A percentile compares a stretch with the other conserved stretches of the same genome.
phyloP scores from a whole-genome alignment of 2,329 filamentous ascomycete species.

The Hypoxylon sp. region DNA sequence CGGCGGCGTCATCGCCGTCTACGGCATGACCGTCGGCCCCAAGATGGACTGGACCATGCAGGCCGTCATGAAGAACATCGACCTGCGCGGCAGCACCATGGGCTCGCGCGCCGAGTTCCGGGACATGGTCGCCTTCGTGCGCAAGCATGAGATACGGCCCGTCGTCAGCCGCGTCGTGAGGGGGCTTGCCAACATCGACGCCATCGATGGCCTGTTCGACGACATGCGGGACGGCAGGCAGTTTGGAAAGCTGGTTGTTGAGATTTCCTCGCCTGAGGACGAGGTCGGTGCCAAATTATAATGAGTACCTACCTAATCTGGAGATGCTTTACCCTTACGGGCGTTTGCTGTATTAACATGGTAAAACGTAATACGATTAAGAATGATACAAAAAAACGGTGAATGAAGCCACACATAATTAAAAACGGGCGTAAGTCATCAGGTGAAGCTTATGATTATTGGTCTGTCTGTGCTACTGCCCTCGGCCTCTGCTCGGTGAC shows the following conservation, averaged over 20 bases:
- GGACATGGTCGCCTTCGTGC: constrained; percentile 90
- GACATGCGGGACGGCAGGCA: constrained; percentile 87
- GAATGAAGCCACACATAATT: no score
- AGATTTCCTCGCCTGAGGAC: constrained; percentile 59
- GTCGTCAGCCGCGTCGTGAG: constrained; percentile 78
- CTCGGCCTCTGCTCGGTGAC: constrained; percentile 16
- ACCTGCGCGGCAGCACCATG: constrained; percentile 89
- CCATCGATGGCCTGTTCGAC: constrained; percentile 82
- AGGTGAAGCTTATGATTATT: constrained; percentile 1
- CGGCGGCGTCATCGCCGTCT: constrained; percentile 84
- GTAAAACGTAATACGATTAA: no score
- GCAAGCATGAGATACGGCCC: constrained; percentile 75
- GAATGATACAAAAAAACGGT: no score
- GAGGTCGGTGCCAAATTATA: constrained; percentile 53
- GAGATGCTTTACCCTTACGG: no score
- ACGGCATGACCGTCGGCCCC: constrained; percentile 89
- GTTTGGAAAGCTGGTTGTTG: constrained; percentile 91
- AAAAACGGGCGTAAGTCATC: background rate
- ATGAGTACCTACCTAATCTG: background rate
- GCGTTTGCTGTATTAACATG: no score
- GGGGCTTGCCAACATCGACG: constrained; percentile 78
- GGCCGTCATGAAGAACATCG: constrained; percentile 86
- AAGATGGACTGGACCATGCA: constrained; percentile 88
- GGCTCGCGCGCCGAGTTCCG: constrained; percentile 87
- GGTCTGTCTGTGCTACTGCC: constrained; percentile 17